Base-by-base conservation (phyloP, 2,329 filamentous ascomycete genomes). In the Dothidotthia symphoricarpi region DNA sequence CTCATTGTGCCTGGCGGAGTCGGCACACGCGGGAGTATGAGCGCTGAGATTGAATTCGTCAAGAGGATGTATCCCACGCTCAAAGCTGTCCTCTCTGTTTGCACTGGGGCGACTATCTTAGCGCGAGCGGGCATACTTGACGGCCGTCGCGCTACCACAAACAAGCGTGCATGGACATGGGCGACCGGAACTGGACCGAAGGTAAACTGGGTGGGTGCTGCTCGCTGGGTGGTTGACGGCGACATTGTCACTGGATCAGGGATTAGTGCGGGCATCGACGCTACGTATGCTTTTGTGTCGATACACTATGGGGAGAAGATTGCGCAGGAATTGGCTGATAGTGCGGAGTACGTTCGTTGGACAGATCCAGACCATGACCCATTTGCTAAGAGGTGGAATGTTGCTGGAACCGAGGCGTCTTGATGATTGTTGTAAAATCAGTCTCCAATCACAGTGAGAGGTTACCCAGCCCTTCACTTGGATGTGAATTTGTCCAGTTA, bases 221-320 rank as follows among this genome's bases (percentile, higher is more conserved):
- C 55, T 2, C 41, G 49, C 31, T 86, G 79, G 76, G 77, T 84
- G 0, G 66, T 71, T 0, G 81, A 85, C 62, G 81, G 77, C 6
- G 82, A 84, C 8, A 68, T 84, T 5, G 85, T 81, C 75, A 78
- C 76, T 2, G 77, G 77, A 1, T 81, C 79, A 0, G 82, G 82
- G 0, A 80, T 81, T 30, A 78, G 82, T 60, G 70, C 80, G 0
- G 82, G 82, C 0, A 81, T 81, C 32, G 80, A 83, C 63, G 70
- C 74, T 30, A 76, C 70, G 36, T 68, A 80, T 50, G 78, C 75
- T 0, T 82, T 75, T 55, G 66, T 83, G 13, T 67, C 55, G 16
- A 57, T 70, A 22, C 61, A 75, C 8, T 83, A 75, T 59, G 78
- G 80, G 1, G 69, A 74, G 24, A 69, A 70, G 1, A 59, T 72